Conservation (phyloP, 1,284 basidiomycete genomes). For the Singerocomus inundabilis region DNA sequence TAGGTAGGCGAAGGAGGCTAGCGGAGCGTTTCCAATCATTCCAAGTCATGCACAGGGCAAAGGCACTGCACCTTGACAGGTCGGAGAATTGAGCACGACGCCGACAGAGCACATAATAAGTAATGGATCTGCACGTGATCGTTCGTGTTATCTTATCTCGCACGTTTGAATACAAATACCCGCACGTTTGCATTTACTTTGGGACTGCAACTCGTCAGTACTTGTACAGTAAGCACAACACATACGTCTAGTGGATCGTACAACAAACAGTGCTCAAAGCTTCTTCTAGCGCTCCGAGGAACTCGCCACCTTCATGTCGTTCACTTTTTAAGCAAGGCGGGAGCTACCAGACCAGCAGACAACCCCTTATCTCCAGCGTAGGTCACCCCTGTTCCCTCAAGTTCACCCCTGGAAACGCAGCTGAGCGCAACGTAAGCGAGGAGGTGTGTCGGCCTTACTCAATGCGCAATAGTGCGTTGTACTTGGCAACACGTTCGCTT, state of each 20-base stretch:
- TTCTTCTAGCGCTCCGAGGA: constrained; percentile 1
- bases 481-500: constrained; percentile 92
- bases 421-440: constrained; percentile 15
- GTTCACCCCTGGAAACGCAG: constrained; percentile 64
- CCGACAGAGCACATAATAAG: constrained; percentile 7
- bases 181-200: constrained; percentile 22
- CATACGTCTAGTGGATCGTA: constrained; percentile 30
- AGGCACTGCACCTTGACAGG: constrained; percentile 27
- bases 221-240: constrained; percentile 26
- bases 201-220: constrained; percentile 22
- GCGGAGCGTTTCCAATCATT: constrained; percentile 13
- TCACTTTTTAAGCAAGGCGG: constrained; percentile 73
- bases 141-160: constrained; percentile 29
- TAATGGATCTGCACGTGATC: constrained; percentile 28
- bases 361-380: constrained; percentile 82
- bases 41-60: constrained; percentile 17
- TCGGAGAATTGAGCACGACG: constrained; percentile 3
- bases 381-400: constrained; percentile 56
- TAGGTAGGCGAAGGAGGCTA: constrained; percentile 8
- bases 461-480: constrained; percentile 88
- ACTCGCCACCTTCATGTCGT: constrained; percentile 7
- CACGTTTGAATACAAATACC: constrained; percentile 10
- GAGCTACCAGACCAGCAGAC: constrained; percentile 70
- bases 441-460: constrained; percentile 56
- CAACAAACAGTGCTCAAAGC: constrained; percentile 16